Conservation (phyloP, 2,329 filamentous ascomycete species). For the Penicillium sp. region DNA sequence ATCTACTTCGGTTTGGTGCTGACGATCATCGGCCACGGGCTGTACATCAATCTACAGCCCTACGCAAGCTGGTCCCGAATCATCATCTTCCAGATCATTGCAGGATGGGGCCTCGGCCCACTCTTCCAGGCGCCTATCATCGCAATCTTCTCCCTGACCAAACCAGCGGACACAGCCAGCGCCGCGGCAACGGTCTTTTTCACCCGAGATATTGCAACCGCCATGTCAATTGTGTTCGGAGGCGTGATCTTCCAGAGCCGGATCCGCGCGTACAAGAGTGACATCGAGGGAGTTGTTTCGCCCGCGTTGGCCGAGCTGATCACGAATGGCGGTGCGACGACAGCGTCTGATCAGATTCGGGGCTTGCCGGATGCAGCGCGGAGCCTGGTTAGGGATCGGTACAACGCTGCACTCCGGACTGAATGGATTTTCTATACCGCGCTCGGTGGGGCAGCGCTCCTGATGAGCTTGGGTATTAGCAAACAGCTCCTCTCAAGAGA, state of each 20-base stretch:
- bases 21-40: slow-evolving; percentile 2
- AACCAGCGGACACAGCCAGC: background rate
- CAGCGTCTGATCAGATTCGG: slow-evolving; percentile 1
- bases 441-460: slow-evolving; percentile 1
- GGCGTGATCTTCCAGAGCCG: background rate
- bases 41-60: background rate
- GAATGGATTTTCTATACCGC: slow-evolving; percentile 1
- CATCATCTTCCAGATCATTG: slow-evolving; percentile 14
- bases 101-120: slow-evolving; percentile 10
- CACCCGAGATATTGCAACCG: background rate
- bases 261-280: background rate
- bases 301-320: background rate
- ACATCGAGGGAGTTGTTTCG: background rate
- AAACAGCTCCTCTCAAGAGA: slow-evolving; percentile 1
- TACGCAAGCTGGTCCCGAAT: slow-evolving; percentile 3
- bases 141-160: background rate
- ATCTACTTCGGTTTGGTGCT: background rate
- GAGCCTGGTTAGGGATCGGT: background rate
- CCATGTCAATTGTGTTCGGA: slow-evolving; percentile 1
- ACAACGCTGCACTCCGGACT: background rate
- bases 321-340: background rate
- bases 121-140: slow-evolving; percentile 16
- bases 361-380: background rate
- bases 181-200: background rate
- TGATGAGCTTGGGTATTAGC: slow-evolving; percentile 1